Conservation (phyloP, 768 basidiomycete species). For the Termitomyces sp. region DNA sequence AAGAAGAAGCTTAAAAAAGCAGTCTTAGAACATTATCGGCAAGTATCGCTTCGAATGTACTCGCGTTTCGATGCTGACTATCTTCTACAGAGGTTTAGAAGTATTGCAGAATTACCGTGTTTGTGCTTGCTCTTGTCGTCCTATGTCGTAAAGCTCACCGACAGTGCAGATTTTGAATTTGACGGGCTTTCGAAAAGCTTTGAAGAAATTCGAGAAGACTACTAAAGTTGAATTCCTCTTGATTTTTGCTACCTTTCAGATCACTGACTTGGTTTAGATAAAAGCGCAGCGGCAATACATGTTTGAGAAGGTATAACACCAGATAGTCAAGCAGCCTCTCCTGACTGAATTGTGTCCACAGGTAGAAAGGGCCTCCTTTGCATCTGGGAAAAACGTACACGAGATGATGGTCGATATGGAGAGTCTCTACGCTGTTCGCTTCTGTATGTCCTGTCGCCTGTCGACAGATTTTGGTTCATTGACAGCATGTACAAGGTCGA, state of each 20-base stretch:
- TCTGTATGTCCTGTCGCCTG: slow-evolving; percentile 44
- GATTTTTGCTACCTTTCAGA: neutral
- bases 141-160: neutral
- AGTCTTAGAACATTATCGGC: slow-evolving; percentile 81
- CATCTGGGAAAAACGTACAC: slow-evolving; percentile 55
- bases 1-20: slow-evolving; percentile 84
- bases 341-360: slow-evolving; percentile 19
- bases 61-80: neutral
- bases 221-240: slow-evolving; percentile 47
- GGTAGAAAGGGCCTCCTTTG: slow-evolving; percentile 69
- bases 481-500: slow-evolving; percentile 26
- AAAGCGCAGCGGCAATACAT: slow-evolving; percentile 75
- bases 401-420: slow-evolving; percentile 76
- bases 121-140: slow-evolving; percentile 15
- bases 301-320: slow-evolving; percentile 57
- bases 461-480: neutral
- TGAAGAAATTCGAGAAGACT: slow-evolving; percentile 84
- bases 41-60: slow-evolving; percentile 7
- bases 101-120: slow-evolving; percentile 88
- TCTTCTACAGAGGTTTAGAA: slow-evolving; percentile 60
- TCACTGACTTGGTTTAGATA: slow-evolving; percentile 36
- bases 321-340: neutral
- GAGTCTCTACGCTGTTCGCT: slow-evolving; percentile 66
- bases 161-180: slow-evolving; percentile 69
- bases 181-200: slow-evolving; percentile 82